phyloP scores from a whole-genome alignment of 164 flowering plant species.

The Cinnamomum micranthum region DNA sequence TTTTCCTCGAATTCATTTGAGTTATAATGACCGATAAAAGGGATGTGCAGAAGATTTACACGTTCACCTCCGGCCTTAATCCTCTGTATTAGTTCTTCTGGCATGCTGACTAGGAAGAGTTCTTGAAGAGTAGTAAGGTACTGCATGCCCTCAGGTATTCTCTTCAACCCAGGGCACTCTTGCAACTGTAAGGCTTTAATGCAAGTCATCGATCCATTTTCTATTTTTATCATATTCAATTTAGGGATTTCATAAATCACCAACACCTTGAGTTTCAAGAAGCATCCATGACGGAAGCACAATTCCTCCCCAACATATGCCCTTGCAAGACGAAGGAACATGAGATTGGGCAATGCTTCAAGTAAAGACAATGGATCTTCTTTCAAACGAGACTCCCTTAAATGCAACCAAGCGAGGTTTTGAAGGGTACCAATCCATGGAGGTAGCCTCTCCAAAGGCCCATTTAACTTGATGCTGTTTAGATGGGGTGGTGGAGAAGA shows the following conservation, averaged over 20 bases:
- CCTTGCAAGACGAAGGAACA: fast-evolving
- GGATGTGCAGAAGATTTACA: too few relatives aligned
- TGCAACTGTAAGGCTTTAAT: too few relatives aligned
- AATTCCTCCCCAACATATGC: not conserved
- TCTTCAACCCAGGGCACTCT: constrained; percentile 21
- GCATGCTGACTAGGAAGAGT: constrained; percentile 30
- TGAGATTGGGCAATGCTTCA: not conserved
- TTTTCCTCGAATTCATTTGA: too few relatives aligned
- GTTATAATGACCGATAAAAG: too few relatives aligned
- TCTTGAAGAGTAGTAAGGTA: constrained; percentile 27
- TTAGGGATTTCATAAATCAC: too few relatives aligned
- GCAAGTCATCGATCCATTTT: not conserved
- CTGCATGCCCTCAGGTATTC: constrained; percentile 31
- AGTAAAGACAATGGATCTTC: not conserved
- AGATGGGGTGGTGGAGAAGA: constrained; percentile 16
- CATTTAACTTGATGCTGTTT: constrained; percentile 26
- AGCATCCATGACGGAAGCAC: too few relatives aligned
- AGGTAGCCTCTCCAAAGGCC: constrained; percentile 25
- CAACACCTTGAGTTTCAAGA: too few relatives aligned
- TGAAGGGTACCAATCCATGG: constrained; percentile 23
- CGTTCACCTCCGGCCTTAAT: too few relatives aligned
- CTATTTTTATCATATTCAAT: too few relatives aligned
- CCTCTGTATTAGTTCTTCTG: constrained; percentile 17
- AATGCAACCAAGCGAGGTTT: constrained; percentile 18
- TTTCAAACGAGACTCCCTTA: not conserved